These are phyloP conservation scores for Periconia digitata DNA, from an alignment of 2,329 filamentous ascomycete species.

Conservation along the genomic window DNA sequence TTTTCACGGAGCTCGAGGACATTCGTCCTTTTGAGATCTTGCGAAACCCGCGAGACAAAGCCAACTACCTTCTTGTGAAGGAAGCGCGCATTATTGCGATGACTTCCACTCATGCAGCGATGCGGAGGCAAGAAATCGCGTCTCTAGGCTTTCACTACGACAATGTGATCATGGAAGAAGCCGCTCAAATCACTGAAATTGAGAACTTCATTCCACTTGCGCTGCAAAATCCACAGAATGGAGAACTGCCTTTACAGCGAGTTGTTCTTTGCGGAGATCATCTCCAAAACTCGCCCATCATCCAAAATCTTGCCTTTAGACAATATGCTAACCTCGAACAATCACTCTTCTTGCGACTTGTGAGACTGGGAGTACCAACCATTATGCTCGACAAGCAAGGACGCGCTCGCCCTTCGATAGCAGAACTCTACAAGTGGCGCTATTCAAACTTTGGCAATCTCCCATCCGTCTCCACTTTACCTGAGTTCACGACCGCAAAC, in stretches of 20 bases:
- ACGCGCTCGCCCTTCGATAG: conserved; percentile 82
- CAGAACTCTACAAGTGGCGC: conserved; percentile 89
- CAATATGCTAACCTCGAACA: conserved; percentile 96
- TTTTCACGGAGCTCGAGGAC: conserved; percentile 90
- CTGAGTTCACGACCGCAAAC: conserved; percentile 80
- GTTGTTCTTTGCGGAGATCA: conserved; percentile 95
- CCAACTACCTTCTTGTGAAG: conserved; percentile 91
- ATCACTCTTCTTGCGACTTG: conserved; percentile 87
- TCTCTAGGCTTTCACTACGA: conserved; percentile 94
- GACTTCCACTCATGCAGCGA: conserved; percentile 97
- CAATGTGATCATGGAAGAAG: conserved; percentile 98
- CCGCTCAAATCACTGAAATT: conserved; percentile 95
- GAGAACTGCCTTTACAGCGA: conserved; percentile 76
- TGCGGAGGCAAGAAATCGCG: conserved; percentile 87
- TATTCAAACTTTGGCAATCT: conserved; percentile 81
- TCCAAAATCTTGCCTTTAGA: conserved; percentile 91
- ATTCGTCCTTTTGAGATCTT: conserved; percentile 95
- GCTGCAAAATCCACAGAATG: conserved; percentile 78
- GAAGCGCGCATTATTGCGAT: conserved; percentile 98
- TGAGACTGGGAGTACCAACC: conserved; percentile 88
- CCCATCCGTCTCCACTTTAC: conserved; percentile 66
- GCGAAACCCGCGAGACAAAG: conserved; percentile 83
- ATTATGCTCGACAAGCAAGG: conserved; percentile 92
- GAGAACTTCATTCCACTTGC: conserved; percentile 95
- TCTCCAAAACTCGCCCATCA: conserved; percentile 92